Percentiles rank a stretch among this genome's conserved stretches.
Conservation (phyloP, 805 yeast genomes). For the Candida berthetii region DNA sequence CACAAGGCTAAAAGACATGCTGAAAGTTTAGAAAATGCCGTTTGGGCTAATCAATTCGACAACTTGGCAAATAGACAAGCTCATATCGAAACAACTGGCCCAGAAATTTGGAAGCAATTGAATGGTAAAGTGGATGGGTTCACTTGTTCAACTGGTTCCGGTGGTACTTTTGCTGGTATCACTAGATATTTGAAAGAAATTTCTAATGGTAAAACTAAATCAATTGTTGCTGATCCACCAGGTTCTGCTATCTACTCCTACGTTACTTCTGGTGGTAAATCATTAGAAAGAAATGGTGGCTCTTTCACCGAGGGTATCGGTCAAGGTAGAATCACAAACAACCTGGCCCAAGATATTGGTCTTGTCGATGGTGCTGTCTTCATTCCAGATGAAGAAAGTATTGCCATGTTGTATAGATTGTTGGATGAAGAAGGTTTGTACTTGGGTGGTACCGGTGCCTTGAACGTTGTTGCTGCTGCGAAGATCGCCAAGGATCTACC, state of each 20-base stretch:
- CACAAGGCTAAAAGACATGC: constrained; percentile 87
- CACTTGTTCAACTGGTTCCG: constrained; percentile 90
- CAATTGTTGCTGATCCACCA: constrained; percentile 87
- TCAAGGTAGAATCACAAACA: constrained; percentile 87
- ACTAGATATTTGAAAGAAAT: constrained; percentile 72
- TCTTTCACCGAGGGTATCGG: constrained; percentile 96
- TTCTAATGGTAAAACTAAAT: constrained; percentile 53
- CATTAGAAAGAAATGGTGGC: constrained; percentile 67
- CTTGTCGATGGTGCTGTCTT: constrained; percentile 75
- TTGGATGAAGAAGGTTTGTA: constrained; percentile 88
- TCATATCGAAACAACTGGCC: constrained; percentile 87
- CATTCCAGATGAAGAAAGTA: constrained; percentile 75
- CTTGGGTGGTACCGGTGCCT: constrained; percentile 85
- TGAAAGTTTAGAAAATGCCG: constrained; percentile 66
- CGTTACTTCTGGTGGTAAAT: constrained; percentile 63
- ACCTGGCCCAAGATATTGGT: constrained; percentile 66
- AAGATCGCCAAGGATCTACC: constrained; percentile 73
- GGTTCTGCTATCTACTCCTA: constrained; percentile 82
- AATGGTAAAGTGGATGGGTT: constrained; percentile 76
- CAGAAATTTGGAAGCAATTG: constrained; percentile 85
- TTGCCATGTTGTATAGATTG: constrained; percentile 76
- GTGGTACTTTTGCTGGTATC: constrained; percentile 87
- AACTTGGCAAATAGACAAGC: constrained; percentile 85
- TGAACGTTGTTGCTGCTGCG: constrained; percentile 86
- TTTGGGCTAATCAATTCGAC: constrained; percentile 92